These are phyloP conservation scores for Eucalyptus sp. DNA, from an alignment of 345 rosid species.

Conservation along the genomic window DNA sequence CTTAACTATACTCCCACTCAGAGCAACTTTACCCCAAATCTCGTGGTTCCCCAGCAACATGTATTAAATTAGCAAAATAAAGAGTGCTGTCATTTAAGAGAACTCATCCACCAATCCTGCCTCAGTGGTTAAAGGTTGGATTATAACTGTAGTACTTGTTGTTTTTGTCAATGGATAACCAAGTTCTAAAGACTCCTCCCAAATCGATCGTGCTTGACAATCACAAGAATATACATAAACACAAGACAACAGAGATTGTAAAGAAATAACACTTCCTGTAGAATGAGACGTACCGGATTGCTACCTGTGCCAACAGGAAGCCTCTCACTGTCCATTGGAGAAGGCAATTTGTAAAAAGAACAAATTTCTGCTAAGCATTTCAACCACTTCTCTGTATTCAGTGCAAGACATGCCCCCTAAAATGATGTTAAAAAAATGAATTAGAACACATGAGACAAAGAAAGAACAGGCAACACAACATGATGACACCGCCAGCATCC, in stretches of 20 bases:
- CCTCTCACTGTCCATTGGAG: conserved; percentile 54
- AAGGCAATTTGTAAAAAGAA: conserved; percentile 54
- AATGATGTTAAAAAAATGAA: not conserved
- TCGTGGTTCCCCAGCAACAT: not conserved
- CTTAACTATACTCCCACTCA: not conserved
- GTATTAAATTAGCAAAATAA: not conserved
- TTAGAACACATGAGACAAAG: not conserved
- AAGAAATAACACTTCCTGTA: not conserved
- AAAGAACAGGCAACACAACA: not conserved
- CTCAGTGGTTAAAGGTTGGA: not conserved
- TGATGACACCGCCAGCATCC: not conserved
- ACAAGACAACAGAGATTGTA: not conserved
- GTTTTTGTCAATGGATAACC: not conserved
- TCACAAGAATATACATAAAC: not conserved
- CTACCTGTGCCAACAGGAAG: conserved; percentile 95
- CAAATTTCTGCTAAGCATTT: conserved; percentile 58
- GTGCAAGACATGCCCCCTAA: conserved; percentile 87
- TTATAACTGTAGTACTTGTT: not conserved
- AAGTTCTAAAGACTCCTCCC: not conserved
- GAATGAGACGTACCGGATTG: conserved; percentile 64
- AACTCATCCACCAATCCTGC: not conserved
- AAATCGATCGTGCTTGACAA: not conserved
- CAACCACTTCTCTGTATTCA: conserved; percentile 88
- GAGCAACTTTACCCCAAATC: not conserved
- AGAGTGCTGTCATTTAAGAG: not conserved